Conservation (phyloP, 106 monocot species). For the Apostasia shenzhenica region DNA sequence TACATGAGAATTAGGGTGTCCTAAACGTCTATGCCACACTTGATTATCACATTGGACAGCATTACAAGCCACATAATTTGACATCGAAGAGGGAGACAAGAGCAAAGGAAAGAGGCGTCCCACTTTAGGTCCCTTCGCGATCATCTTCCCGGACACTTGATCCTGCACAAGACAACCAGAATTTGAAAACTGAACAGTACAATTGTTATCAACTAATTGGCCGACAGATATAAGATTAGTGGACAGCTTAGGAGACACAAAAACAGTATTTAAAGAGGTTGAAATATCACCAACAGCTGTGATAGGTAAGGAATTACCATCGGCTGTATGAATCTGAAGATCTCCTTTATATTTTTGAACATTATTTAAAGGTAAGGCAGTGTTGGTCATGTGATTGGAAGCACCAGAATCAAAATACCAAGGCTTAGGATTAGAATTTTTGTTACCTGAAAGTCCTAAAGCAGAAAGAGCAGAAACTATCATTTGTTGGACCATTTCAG, state of each 20-base stretch:
- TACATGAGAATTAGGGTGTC: background rate
- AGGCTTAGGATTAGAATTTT: background rate
- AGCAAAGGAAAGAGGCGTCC: slow-evolving; percentile 4
- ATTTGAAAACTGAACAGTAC: background rate
- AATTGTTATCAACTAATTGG: slow-evolving; percentile 1
- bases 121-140: background rate
- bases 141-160: background rate
- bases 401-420: background rate
- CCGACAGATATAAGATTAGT: slow-evolving; percentile 11
- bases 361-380: background rate
- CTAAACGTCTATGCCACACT: background rate
- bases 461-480: background rate
- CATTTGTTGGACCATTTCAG: slow-evolving; percentile 18
- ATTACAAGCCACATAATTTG: background rate
- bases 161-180: slow-evolving; percentile 3
- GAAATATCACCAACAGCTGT: background rate
- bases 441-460: background rate
- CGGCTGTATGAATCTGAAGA: background rate
- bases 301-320: background rate
- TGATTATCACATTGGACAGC: background rate
- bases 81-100: background rate
- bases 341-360: background rate
- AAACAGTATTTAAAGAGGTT: slow-evolving; percentile 7
- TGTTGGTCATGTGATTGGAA: slow-evolving; percentile 7
- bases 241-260: slow-evolving; percentile 4